Evolutionary conservation across 1,139 yeast genomes (phyloP), one percentile per base, ranked within the genome.

Genomic region (Torulaspora pretoriensis): DNA sequence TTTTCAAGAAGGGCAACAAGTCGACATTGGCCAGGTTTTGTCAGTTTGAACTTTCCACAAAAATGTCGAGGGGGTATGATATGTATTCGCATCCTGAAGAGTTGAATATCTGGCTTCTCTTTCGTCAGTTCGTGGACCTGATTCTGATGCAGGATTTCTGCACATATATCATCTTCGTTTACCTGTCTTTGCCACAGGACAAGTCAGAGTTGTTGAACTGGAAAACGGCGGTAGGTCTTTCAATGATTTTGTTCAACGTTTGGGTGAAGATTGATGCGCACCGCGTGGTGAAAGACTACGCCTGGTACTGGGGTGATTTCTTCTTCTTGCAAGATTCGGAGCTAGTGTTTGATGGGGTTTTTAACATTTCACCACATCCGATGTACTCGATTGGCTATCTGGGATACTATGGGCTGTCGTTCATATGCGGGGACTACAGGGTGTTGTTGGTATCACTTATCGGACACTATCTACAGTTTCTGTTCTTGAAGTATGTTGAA

Each of bases 291-390:
- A 86, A 87, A 62, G 96, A 87, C 64, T 88, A 81, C 61, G 96
- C 96, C 9, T 87, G 96, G 96, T 87, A 87, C 66, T 87, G 96
- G 96, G 96, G 96, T 26, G 96, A 87, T 64, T 87, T 87, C 68
- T 87, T 87, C 73, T 74, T 90, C 50, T 84, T 86, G 61, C 87
- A 80, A 55, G 80, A 86, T 55, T 80, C 82, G 59, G 83, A 84
- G 51, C 74, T 87, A 59, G 83, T 87, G 27, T 87, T 87, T 67
- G 95, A 88, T 63, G 96, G 96, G 37, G 95, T 87, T 8, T 87
- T 86, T 64, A 95, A 87, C 65, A 77, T 87, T 77, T 88, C 92
- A 10, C 96, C 96, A 32, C 96, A 87, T 63, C 96, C 96, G 45
- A 87, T 87, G 96, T 87, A 87, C 64, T 85, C 95, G 0, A 83